phyloP scores from a whole-genome alignment of 345 rosid species.

The Gossypium arboreum region DNA sequence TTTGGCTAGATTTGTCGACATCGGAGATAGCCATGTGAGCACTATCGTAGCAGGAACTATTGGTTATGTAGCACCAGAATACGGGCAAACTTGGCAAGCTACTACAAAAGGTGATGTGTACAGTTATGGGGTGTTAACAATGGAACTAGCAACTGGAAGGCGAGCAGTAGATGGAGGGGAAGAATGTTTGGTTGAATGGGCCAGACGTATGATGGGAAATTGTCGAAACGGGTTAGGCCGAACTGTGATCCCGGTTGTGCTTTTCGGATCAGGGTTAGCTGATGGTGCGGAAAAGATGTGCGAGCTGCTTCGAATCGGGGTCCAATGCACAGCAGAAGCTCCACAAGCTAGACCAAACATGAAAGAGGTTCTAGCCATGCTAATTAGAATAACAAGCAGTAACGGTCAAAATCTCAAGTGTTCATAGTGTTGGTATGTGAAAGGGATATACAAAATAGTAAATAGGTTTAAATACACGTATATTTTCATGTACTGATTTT shows the following conservation, averaged over 20 bases:
- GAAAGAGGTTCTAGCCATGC: conserved; percentile 73
- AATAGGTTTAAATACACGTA: background rate
- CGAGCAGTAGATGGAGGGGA: conserved; percentile 90
- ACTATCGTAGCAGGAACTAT: conserved; percentile 87
- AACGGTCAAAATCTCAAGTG: background rate
- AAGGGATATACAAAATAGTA: background rate
- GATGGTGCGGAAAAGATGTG: conserved; percentile 65
- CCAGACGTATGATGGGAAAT: conserved; percentile 51
- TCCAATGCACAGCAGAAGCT: conserved; percentile 66
- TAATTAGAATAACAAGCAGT: conserved; percentile 40
- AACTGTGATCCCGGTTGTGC: conserved; percentile 34
- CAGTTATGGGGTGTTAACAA: conserved; percentile 74
- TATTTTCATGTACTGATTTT: conserved; percentile 14
- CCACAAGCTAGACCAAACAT: conserved; percentile 88
- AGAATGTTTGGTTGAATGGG: conserved; percentile 92
- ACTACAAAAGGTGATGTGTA: conserved; percentile 95
- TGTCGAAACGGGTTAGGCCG: conserved; percentile 29
- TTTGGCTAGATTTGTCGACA: conserved; percentile 67
- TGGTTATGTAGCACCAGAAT: conserved; percentile 94
- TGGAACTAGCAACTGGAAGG: conserved; percentile 90
- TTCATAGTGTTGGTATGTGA: background rate
- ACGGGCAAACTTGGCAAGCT: conserved; percentile 90
- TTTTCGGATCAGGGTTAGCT: conserved; percentile 60
- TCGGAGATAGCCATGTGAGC: conserved; percentile 83
- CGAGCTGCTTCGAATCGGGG: conserved; percentile 57